phyloP scores from a whole-genome alignment of 2,329 filamentous ascomycete genomes.

The Leptosphaerulina australis region DNA sequence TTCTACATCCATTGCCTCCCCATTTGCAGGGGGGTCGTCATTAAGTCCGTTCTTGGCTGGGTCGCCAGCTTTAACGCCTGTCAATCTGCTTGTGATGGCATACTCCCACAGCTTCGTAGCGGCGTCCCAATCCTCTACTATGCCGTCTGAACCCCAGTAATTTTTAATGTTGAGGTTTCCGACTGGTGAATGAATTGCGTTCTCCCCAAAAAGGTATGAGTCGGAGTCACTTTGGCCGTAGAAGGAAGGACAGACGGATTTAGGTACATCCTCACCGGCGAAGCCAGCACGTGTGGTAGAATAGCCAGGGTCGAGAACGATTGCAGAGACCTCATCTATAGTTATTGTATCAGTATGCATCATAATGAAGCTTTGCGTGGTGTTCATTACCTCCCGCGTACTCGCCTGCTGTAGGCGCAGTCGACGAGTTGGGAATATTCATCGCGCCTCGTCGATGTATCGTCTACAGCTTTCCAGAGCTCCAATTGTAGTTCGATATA shows the following conservation, averaged over 20 bases:
- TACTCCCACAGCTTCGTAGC: constrained; percentile 91
- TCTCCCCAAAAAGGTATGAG: constrained; percentile 79
- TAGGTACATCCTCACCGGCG: constrained; percentile 95
- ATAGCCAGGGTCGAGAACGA: constrained; percentile 95
- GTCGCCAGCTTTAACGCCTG: constrained; percentile 72
- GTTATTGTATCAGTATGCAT: constrained; percentile 19
- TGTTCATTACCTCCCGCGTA: constrained; percentile 52
- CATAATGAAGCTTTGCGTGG: constrained; percentile 5
- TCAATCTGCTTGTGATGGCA: constrained; percentile 85
- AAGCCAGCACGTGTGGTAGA: constrained; percentile 91
- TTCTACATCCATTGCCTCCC: constrained; percentile 60
- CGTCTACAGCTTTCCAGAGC: constrained; percentile 14
- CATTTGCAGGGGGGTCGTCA: constrained; percentile 64
- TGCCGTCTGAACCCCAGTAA: constrained; percentile 85
- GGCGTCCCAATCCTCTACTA: constrained; percentile 96
- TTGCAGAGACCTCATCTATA: constrained; percentile 92
- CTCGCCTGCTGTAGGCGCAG: constrained; percentile 51
- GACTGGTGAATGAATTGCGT: constrained; percentile 79
- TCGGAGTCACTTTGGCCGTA: constrained; percentile 68
- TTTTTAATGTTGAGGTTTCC: constrained; percentile 83
- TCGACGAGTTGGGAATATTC: constrained; percentile 47
- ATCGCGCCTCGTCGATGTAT: constrained; percentile 31
- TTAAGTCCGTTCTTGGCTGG: constrained; percentile 80
- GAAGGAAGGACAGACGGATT: constrained; percentile 87
- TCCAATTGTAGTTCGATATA: neutral